phyloP scores from a whole-genome alignment of 208 protist genomes.

The Trypanosoma avium region DNA sequence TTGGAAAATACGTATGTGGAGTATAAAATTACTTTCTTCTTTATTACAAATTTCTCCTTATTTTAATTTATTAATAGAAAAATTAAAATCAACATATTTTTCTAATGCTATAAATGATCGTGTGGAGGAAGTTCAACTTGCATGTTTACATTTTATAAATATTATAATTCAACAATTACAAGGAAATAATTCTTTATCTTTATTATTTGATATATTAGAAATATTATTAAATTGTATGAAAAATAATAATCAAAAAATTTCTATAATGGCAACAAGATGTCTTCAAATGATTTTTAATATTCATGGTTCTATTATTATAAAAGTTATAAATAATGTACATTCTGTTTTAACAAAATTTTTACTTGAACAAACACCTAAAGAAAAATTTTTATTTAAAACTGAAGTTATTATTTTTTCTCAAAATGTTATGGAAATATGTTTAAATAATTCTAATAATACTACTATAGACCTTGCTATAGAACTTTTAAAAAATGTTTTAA shows the following conservation, averaged over 20 bases:
- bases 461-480: not conserved
- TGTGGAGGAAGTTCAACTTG: constrained; percentile 51
- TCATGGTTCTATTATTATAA: constrained; percentile 10
- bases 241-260: constrained; percentile 13
- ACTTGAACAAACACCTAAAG: not conserved
- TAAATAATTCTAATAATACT: not conserved
- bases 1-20: constrained; percentile 55
- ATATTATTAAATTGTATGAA: constrained; percentile 12
- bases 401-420: constrained; percentile 17
- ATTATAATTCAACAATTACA: constrained; percentile 25
- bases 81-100: constrained; percentile 22
- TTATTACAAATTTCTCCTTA: constrained; percentile 34
- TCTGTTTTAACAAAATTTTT: constrained; percentile 14
- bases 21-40: constrained; percentile 34
- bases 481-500: constrained; percentile 8
- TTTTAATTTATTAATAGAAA: constrained; percentile 24
- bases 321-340: constrained; percentile 1
- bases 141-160: constrained; percentile 37
- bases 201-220: constrained; percentile 26
- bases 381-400: not conserved
- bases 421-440: constrained; percentile 1
- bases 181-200: constrained; percentile 5
- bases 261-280: constrained; percentile 17
- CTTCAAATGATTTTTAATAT: constrained; percentile 21
- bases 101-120: constrained; percentile 31